Base-by-base conservation (phyloP, 208 protist species). In the Trypanosomatidae sp. region DNA sequence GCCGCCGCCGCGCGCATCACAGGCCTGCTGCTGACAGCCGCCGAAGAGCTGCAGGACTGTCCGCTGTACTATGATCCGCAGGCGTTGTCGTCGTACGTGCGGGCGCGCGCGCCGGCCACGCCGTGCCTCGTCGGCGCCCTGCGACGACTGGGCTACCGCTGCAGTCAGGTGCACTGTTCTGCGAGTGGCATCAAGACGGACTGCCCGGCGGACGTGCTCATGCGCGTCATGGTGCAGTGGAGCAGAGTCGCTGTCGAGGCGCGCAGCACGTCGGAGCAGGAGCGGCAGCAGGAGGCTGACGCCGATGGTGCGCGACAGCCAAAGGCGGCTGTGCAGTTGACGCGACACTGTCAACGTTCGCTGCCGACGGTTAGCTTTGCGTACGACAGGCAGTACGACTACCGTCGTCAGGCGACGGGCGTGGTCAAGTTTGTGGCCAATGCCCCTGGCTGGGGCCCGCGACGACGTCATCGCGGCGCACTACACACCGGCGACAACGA, bases 121-220 rank as follows among this genome's bases (percentile, higher is more conserved):
- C 74, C 76, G 22, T 37, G 48, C 19, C 63, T 95, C 51, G 70
- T 90, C 40, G 73, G 61, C 6, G 85, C 85, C 3, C 53, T 97
- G 3, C 56, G 50, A 4, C 71, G 81, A 18, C 57, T 83, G 15
- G 91, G 91, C 11, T 97, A 95, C 53, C 48, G 58, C 16, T 88
- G 80, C 56, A 96, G 84, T 22, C 72, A 92, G 30, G 88, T 96
- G 26, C 95, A 98, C 63, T 93, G 81, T 50, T 59, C 67, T 25
- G 67, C 82, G 0, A 53, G 71, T 3, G 88, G 75, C 3, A 47
- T 98, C 18, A 98, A 98, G 59, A 96, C 91, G 19, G 72, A 95
- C 61, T 92, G 82, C 43, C 94, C 94, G 0, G 66, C 73, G 1
- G 59, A 81, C 25, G 61, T 91, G 13, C 57, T 97, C 2, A 77